These are phyloP conservation scores for Solanum hybrid DNA, from an alignment of 305 asterid genomes.

Conservation along the genomic window DNA sequence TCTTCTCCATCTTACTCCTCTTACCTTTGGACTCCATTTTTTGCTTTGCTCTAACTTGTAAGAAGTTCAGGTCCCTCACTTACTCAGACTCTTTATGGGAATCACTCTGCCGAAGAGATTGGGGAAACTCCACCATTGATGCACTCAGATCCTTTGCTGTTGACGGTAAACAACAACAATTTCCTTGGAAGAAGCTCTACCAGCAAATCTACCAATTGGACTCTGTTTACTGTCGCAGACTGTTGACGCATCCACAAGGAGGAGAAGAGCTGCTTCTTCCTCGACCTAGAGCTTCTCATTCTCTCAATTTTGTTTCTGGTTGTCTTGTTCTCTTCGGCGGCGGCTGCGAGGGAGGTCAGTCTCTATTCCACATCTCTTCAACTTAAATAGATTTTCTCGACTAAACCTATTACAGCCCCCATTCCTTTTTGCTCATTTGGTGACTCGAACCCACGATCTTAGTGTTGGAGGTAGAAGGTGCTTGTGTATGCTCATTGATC, in stretches of 20 bases:
- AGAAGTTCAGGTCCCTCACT: constrained; percentile 43
- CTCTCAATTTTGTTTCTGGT: constrained; percentile 65
- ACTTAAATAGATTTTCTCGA: neutral
- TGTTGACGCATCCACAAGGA: constrained; percentile 11
- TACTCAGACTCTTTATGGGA: constrained; percentile 80
- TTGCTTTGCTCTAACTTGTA: constrained; percentile 57
- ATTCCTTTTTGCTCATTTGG: neutral
- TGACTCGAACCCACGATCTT: neutral
- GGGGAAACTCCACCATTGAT: constrained; percentile 49
- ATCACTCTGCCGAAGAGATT: constrained; percentile 70
- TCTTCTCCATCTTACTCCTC: constrained; percentile 58
- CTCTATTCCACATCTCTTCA: neutral
- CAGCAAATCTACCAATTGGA: constrained; percentile 54
- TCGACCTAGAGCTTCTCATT: constrained; percentile 84
- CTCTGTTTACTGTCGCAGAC: constrained; percentile 40
- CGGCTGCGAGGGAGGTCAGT: constrained; percentile 84
- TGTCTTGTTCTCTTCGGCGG: constrained; percentile 83
- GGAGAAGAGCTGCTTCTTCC: constrained; percentile 27
- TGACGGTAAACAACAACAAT: neutral
- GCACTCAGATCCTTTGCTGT: constrained; percentile 20
- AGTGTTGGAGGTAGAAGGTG: neutral
- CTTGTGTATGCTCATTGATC: neutral
- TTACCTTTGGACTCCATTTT: constrained; percentile 66
- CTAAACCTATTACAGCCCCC: neutral
- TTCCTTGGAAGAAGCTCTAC: constrained; percentile 65